A percentile compares a stretch with the other conserved stretches of the same genome.
Conservation (phyloP, 768 basidiomycete species). For the Boletus subcaerulescens region DNA sequence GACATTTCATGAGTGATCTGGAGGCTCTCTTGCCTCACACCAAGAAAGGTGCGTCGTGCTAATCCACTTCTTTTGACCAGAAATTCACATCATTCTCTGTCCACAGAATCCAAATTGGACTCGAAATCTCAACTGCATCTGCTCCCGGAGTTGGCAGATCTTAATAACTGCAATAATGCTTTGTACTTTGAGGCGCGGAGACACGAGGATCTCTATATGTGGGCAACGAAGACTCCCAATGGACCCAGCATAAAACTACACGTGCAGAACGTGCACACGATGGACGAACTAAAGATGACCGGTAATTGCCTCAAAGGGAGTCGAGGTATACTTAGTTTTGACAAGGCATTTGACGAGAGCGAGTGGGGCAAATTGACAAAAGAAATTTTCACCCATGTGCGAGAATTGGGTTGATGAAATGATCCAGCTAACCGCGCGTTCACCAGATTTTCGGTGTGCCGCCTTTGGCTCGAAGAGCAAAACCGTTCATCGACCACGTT, state of each 20-base stretch:
- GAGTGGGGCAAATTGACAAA: slow-evolving; percentile 86
- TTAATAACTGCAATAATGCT: slow-evolving; percentile 96
- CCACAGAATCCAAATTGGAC: slow-evolving; percentile 91
- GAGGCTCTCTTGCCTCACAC: slow-evolving; percentile 88
- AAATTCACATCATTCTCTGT: background rate
- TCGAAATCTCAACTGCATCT: slow-evolving; percentile 92
- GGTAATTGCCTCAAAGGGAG: slow-evolving; percentile 98
- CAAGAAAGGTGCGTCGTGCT: slow-evolving; percentile 76
- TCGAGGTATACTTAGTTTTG: slow-evolving; percentile 89
- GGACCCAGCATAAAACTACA: slow-evolving; percentile 97
- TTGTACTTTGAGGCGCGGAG: slow-evolving; percentile 96
- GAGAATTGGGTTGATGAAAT: slow-evolving; percentile 25
- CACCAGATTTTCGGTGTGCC: slow-evolving; percentile 92
- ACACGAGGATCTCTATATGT: slow-evolving; percentile 94
- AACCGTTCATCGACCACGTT: slow-evolving; percentile 98
- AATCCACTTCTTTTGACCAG: background rate
- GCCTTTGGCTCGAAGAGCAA: slow-evolving; percentile 82
- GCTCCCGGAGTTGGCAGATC: slow-evolving; percentile 93
- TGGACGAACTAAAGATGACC: slow-evolving; percentile 99
- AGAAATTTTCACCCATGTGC: slow-evolving; percentile 90
- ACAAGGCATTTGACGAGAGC: slow-evolving; percentile 82
- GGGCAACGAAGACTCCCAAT: slow-evolving; percentile 96
- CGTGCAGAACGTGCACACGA: slow-evolving; percentile 97
- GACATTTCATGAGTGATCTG: slow-evolving; percentile 95
- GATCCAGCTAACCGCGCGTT: slow-evolving; percentile 1